Percentiles rank a stretch among this genome's conserved stretches.
Evolutionary conservation across 805 yeast genomes (phyloP).

Genomic region (Kluyveromyces aestuarii): DNA sequence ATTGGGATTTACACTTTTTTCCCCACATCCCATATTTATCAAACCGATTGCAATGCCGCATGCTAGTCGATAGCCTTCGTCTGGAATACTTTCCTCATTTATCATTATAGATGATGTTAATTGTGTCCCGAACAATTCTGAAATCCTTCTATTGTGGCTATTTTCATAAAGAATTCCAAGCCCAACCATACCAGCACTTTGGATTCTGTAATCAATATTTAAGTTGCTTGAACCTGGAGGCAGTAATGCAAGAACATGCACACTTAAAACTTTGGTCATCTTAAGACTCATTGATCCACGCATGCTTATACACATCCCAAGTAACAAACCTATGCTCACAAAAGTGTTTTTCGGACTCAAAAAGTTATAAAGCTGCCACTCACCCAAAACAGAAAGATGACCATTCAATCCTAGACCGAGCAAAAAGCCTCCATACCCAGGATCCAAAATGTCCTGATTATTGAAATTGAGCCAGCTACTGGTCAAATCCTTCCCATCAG

Average conservation of each 20-base stretch:
- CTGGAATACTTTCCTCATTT: constrained; percentile 46
- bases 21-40: constrained; percentile 72
- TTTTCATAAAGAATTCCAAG: constrained; percentile 76
- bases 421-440: constrained; percentile 93
- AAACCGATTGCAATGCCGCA: constrained; percentile 87
- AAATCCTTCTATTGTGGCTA: constrained; percentile 78
- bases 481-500: constrained; percentile 45
- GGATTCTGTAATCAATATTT: constrained; percentile 74
- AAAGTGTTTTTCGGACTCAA: constrained; percentile 80
- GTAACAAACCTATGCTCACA: constrained; percentile 76
- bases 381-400: constrained; percentile 71
- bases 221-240: constrained; percentile 89
- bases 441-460: constrained; percentile 56
- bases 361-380: constrained; percentile 94
- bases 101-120: constrained; percentile 41
- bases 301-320: constrained; percentile 90
- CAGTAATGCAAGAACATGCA: constrained; percentile 82
- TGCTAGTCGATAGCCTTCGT: constrained; percentile 76
- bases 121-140: constrained; percentile 67
- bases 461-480: constrained; percentile 92
- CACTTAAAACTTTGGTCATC: constrained; percentile 82
- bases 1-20: constrained; percentile 10
- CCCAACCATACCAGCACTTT: constrained; percentile 86
- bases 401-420: constrained; percentile 89
- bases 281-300: constrained; percentile 77